Evolutionary conservation across 31 red algal genomes (phyloP).

Genomic region (Odonthalia washingtoniensis): DNA sequence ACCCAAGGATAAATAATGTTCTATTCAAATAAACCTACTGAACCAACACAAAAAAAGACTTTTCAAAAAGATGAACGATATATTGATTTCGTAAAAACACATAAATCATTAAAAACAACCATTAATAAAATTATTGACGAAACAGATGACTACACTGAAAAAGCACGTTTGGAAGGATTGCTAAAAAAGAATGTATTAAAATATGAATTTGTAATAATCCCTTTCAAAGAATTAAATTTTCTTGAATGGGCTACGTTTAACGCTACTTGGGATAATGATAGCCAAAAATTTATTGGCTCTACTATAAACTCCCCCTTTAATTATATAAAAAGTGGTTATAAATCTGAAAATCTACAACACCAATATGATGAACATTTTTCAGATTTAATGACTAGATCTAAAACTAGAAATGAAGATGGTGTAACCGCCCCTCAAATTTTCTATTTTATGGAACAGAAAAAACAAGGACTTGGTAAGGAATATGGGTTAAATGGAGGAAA

Average conservation of each 20-base stretch:
- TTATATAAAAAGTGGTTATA: slow-evolving; percentile 35
- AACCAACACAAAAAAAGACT: slow-evolving; percentile 34
- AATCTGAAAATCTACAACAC: slow-evolving; percentile 34
- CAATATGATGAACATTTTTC: slow-evolving; percentile 34
- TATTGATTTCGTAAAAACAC: slow-evolving; percentile 34
- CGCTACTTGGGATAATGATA: slow-evolving; percentile 33
- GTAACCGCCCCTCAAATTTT: slow-evolving; percentile 33
- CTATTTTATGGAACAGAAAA: slow-evolving; percentile 24
- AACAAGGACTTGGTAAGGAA: background rate
- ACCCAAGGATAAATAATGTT: slow-evolving; percentile 34
- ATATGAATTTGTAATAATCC: slow-evolving; percentile 35
- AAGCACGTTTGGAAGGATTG: slow-evolving; percentile 33
- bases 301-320: slow-evolving; percentile 33
- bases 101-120: slow-evolving; percentile 35
- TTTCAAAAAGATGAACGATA: slow-evolving; percentile 34
- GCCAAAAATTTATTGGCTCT: slow-evolving; percentile 33
- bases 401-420: slow-evolving; percentile 34
- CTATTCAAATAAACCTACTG: slow-evolving; percentile 34
- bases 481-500: too few species aligned
- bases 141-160: slow-evolving; percentile 33
- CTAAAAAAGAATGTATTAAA: slow-evolving; percentile 35
- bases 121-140: slow-evolving; percentile 35
- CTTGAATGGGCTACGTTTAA: slow-evolving; percentile 33
- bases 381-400: slow-evolving; percentile 34
- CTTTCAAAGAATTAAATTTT: slow-evolving; percentile 35